Conservation (phyloP, 2,329 filamentous ascomycete species). For the Stagonosporopsis cucurbitacearum region DNA sequence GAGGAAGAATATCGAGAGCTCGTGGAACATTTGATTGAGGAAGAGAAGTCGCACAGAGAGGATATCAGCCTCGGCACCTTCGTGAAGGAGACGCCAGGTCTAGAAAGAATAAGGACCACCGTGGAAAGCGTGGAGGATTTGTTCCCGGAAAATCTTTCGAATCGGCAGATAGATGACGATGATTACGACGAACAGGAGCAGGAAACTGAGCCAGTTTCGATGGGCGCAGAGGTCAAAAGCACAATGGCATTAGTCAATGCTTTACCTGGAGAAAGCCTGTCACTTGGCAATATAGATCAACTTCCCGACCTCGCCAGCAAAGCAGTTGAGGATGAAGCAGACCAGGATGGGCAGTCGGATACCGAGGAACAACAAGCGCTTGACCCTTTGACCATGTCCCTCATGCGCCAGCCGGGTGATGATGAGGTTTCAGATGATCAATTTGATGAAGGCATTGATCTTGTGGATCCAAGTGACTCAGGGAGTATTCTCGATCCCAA, state of each 20-base stretch:
- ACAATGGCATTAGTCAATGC: conserved; percentile 11
- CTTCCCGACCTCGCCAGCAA: conserved; percentile 15
- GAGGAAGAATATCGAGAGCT: conserved; percentile 80
- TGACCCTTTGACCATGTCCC: conserved; percentile 42
- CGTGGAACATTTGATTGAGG: conserved; percentile 66
- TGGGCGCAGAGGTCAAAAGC: conserved; percentile 5
- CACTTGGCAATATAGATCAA: background rate
- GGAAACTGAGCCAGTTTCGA: background rate
- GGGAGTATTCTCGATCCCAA: conserved; percentile 5
- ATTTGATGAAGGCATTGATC: conserved; percentile 30
- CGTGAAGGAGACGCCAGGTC: conserved; percentile 61
- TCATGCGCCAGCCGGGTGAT: conserved; percentile 20
- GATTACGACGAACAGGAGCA: conserved; percentile 1
- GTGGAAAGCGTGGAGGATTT: conserved; percentile 87
- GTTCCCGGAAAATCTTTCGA: conserved; percentile 69
- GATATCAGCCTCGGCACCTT: conserved; percentile 70
- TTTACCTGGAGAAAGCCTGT: background rate
- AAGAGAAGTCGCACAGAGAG: conserved; percentile 64
- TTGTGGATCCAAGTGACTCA: conserved; percentile 25
- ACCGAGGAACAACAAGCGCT: conserved; percentile 32
- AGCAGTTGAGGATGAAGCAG: conserved; percentile 31
- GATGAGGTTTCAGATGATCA: conserved; percentile 13
- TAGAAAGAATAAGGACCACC: conserved; percentile 72
- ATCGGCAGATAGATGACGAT: conserved; percentile 5
- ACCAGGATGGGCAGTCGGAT: conserved; percentile 24